Evolutionary conservation across 2,329 filamentous ascomycete genomes (phyloP), one percentile per base, ranked within the genome.

Genomic region (Beauveria australis): DNA sequence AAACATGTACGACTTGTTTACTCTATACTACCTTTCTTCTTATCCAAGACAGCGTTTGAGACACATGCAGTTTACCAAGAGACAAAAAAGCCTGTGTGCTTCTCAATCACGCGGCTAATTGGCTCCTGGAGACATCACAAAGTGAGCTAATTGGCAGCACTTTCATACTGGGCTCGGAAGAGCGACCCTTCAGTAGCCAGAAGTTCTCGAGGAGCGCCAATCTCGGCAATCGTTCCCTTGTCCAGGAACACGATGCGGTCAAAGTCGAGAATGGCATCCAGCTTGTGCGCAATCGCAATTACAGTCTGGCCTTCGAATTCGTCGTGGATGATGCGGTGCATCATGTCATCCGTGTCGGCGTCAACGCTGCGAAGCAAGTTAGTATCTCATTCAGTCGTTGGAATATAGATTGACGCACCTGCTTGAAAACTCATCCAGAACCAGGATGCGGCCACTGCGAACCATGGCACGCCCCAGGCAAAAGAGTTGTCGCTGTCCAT

Each of bases 161-260:
- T 59, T 12, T 51, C 48, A 49, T 61, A 61, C 46, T 56, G 48
- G 9, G 52, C 52, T 19, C 53, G 37, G 40, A 61, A 57, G n/a
- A 53, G 33, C 7, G 59, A 61, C 3, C 53, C 53, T 10, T 10
- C 44, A 37, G 22, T 52, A 3, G 53, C 53, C 5, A 61, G 26
- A 12, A 61, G 52, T 8, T 52, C 59, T 26, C 53, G 52, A 9
- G 59, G 59, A 14, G 43, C 55, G 5, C 60, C 60, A 9, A 44
- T 47, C 40, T 61, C 60, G 6, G 44, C 53, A 47, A 61, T 46
- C 18, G 12, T 12, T n/a, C 60, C 60, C 40, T 61, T 49, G 70
- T 89, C 86, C 3, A 87, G 86, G 65, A 89, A 88, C 5, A 89
- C 85, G 18, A 89, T 74, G 22, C 71, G 73, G 66, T 84, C 81